Evolutionary conservation across 1,139 yeast species (phyloP).

Genomic region (Candida pseudocylindracea): DNA sequence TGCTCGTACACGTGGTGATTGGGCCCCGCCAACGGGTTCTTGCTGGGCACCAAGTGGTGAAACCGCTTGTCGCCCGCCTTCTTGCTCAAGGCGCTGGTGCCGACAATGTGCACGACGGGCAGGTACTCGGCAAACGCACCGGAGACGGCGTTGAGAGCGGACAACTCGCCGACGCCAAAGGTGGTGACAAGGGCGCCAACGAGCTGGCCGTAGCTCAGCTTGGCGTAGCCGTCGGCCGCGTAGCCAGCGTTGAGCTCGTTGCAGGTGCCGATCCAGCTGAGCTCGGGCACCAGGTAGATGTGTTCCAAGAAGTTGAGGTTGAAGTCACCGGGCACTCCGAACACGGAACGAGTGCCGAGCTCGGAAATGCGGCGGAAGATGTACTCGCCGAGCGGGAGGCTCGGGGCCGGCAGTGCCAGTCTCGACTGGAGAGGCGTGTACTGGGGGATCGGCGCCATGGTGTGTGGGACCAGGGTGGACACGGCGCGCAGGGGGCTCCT

Average conservation of each 20-base stretch:
- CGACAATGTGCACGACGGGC: conserved; percentile 69
- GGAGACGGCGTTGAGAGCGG: conserved; percentile 66
- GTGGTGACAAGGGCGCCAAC: conserved; percentile 26
- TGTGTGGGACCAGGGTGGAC: no score
- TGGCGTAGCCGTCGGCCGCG: conserved; percentile 63
- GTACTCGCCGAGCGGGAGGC: conserved; percentile 15
- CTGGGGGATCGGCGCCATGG: no score
- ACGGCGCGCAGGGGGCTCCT: no score
- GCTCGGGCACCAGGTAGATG: conserved; percentile 8
- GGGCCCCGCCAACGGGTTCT: conserved; percentile 19
- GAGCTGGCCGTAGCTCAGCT: conserved; percentile 20
- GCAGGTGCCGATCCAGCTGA: conserved; percentile 7
- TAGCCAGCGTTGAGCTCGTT: conserved; percentile 29
- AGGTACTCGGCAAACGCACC: conserved; percentile 68
- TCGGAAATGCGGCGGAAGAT: conserved; percentile 14
- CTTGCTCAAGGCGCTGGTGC: conserved; percentile 19
- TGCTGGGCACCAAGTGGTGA: conserved; percentile 52
- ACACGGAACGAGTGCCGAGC: conserved; percentile 15
- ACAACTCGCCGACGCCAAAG: conserved; percentile 74
- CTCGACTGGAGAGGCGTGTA: no score
- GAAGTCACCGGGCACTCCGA: conserved; percentile 22
- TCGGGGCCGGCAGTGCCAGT: no score
- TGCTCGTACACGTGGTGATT: conserved; percentile 45
- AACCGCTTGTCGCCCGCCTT: conserved; percentile 10
- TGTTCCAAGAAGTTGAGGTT: conserved; percentile 15